phyloP scores from a whole-genome alignment of 306 rosid species.

The Castanea sativa region DNA sequence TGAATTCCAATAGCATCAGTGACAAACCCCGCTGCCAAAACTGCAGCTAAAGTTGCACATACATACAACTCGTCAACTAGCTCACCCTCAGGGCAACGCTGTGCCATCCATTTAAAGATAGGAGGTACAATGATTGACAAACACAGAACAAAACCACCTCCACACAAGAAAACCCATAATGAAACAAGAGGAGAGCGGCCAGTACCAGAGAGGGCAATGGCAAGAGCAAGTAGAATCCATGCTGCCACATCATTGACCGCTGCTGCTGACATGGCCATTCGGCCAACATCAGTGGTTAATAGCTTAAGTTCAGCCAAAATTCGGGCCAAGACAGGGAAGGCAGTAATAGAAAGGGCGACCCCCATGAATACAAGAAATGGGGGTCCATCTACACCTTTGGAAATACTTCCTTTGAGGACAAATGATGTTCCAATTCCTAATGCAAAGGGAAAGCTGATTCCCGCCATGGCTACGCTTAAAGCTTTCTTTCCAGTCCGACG shows the following conservation, averaged over 20 bases:
- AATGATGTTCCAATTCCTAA: constrained; percentile 69
- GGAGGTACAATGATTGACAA: constrained; percentile 45
- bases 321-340: constrained; percentile 89
- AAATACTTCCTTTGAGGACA: constrained; percentile 43
- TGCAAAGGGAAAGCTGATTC: constrained; percentile 57
- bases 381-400: constrained; percentile 41
- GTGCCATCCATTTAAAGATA: constrained; percentile 59
- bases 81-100: constrained; percentile 67
- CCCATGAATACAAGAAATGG: constrained; percentile 73
- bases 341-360: constrained; percentile 71
- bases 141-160: constrained; percentile 50
- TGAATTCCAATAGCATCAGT: constrained; percentile 90
- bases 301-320: constrained; percentile 87
- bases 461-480: constrained; percentile 51
- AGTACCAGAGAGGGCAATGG: constrained; percentile 65
- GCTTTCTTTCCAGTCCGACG: constrained; percentile 59
- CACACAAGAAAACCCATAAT: constrained; percentile 75
- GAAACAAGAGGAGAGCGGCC: constrained; percentile 57
- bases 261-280: constrained; percentile 92
- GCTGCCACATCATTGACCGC: constrained; percentile 93
- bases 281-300: constrained; percentile 67
- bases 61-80: constrained; percentile 63
- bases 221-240: constrained; percentile 93
- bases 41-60: constrained; percentile 62
- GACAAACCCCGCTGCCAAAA: constrained; percentile 74